Evolutionary conservation across 805 yeast genomes (phyloP).

Genomic region (Cyberlindnera subsufficiens): DNA sequence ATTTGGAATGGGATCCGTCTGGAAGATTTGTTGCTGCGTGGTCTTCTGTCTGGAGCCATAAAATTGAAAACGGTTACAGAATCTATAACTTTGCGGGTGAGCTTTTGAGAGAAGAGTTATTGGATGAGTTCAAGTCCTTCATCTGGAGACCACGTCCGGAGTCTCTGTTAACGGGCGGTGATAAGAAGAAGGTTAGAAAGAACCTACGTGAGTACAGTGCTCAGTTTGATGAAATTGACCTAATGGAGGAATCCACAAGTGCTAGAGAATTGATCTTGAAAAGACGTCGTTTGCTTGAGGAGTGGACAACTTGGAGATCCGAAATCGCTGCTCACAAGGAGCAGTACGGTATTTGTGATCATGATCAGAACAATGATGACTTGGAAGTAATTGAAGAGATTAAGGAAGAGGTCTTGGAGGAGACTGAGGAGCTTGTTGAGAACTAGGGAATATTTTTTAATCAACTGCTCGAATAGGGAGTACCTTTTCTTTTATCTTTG

Average conservation of each 20-base stretch:
- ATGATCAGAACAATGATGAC: slow-evolving; percentile 46
- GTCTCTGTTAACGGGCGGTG: slow-evolving; percentile 65
- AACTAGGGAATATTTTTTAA: neutral
- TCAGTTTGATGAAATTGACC: slow-evolving; percentile 90
- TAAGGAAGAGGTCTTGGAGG: slow-evolving; percentile 61
- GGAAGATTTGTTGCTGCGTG: slow-evolving; percentile 87
- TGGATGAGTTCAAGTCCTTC: slow-evolving; percentile 83
- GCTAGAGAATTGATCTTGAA: slow-evolving; percentile 80
- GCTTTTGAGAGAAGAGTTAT: slow-evolving; percentile 63
- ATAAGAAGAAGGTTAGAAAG: slow-evolving; percentile 86
- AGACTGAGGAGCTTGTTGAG: slow-evolving; percentile 21
- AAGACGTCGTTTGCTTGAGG: slow-evolving; percentile 75
- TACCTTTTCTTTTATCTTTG: too few relatives aligned
- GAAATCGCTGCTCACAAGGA: slow-evolving; percentile 41
- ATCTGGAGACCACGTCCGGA: slow-evolving; percentile 98
- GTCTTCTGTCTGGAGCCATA: slow-evolving; percentile 82
- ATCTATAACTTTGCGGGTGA: slow-evolving; percentile 81
- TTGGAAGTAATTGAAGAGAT: slow-evolving; percentile 78
- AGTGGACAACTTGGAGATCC: slow-evolving; percentile 80
- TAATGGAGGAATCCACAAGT: slow-evolving; percentile 92
- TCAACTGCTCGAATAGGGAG: too few relatives aligned
- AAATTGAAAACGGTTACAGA: slow-evolving; percentile 86
- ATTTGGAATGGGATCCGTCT: slow-evolving; percentile 90
- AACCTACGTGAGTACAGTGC: slow-evolving; percentile 84
- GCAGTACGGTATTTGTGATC: slow-evolving; percentile 39